Percentiles rank a stretch among this genome's conserved stretches.
Conservation (phyloP, 345 rosid genomes). For the Populus pruinosa region DNA sequence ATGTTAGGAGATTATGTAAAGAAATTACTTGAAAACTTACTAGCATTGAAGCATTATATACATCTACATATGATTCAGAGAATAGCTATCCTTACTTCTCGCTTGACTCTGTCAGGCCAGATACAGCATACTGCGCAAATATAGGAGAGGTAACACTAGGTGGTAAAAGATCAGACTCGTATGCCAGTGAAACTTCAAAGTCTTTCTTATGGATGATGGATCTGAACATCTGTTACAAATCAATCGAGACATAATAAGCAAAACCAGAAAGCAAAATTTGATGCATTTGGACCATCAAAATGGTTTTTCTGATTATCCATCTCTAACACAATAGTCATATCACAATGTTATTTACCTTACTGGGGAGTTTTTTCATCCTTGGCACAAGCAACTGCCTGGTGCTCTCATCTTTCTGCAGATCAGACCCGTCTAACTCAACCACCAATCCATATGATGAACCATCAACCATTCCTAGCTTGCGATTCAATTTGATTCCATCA, state of each 20-base stretch:
- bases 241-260: constrained; percentile 18
- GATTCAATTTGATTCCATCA: constrained; percentile 94
- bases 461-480: constrained; percentile 93
- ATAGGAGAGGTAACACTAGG: constrained; percentile 62
- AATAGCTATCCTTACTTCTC: constrained; percentile 62
- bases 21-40: not conserved
- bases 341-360: constrained; percentile 57
- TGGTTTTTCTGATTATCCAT: not conserved
- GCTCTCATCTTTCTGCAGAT: constrained; percentile 59
- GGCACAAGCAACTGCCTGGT: constrained; percentile 74
- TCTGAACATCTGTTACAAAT: constrained; percentile 75
- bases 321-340: not conserved
- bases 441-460: constrained; percentile 79
- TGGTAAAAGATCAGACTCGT: constrained; percentile 72
- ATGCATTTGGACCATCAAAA: not conserved
- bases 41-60: constrained; percentile 9
- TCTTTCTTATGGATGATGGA: constrained; percentile 73
- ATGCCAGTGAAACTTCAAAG: constrained; percentile 84
- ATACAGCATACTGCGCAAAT: constrained; percentile 77
- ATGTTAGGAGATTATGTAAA: not conserved
- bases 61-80: not conserved
- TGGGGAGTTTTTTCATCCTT: constrained; percentile 92
- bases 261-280: constrained; percentile 10
- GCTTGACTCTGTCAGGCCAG: constrained; percentile 72
- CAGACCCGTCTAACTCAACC: constrained; percentile 78